These are phyloP conservation scores for Tricholoma saponaceum DNA, from an alignment of 768 basidiomycete genomes.

Conservation along the genomic window DNA sequence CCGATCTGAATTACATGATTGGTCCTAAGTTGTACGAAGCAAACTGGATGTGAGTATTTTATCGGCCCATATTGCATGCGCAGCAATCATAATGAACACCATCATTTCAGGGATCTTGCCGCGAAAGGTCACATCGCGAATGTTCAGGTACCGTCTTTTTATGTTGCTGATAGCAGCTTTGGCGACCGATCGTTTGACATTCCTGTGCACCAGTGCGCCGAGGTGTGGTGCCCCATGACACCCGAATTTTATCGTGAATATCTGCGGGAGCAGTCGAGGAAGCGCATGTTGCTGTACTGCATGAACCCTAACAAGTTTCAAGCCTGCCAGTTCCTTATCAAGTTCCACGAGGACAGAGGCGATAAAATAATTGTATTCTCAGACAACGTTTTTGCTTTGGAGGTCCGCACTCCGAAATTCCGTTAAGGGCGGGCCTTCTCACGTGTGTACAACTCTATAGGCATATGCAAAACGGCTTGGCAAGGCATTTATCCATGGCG, in stretches of 20 bases:
- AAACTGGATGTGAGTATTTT: conserved; percentile 82
- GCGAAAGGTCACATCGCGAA: conserved; percentile 99
- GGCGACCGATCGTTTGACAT: conserved; percentile 6
- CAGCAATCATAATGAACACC: conserved; percentile 7
- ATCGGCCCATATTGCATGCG: conserved; percentile 11
- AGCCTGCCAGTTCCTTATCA: conserved; percentile 97
- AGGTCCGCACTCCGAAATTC: conserved; percentile 46
- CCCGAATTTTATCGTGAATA: conserved; percentile 99
- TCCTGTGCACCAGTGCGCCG: conserved; percentile 70
- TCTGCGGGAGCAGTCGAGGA: conserved; percentile 85
- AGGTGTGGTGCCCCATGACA: conserved; percentile 99
- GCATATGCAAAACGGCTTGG: conserved; percentile 91
- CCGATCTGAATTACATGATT: conserved; percentile 98
- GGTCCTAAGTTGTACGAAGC: conserved; percentile 99
- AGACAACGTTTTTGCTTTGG: conserved; percentile 95
- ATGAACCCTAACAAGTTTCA: conserved; percentile 99
- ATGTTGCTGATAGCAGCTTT: not conserved
- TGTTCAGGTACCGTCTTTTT: conserved; percentile 75
- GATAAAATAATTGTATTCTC: conserved; percentile 99
- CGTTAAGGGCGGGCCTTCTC: not conserved
- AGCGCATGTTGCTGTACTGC: conserved; percentile 94
- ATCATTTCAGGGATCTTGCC: conserved; percentile 72
- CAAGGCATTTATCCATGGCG: conserved; percentile 96
- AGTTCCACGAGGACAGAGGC: conserved; percentile 95
- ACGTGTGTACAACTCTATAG: conserved; percentile 30